phyloP scores from a whole-genome alignment of 805 yeast species.

The Limtongia smithiae region DNA sequence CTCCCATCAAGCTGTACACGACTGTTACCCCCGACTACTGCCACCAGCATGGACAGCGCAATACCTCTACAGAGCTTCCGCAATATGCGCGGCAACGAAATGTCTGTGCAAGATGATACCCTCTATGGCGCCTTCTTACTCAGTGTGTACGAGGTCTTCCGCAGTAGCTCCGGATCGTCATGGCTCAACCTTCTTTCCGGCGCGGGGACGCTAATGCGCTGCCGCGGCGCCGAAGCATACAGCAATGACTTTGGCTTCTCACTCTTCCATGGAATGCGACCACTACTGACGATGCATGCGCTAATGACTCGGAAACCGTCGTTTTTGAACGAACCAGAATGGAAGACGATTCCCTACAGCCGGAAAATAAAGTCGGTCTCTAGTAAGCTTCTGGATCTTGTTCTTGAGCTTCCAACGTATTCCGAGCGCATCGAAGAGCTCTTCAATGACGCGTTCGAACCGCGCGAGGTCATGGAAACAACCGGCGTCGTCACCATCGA shows the following conservation, averaged over 20 bases:
- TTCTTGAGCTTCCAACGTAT: conserved; percentile 13
- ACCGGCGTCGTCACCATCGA: no score
- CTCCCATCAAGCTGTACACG: no score
- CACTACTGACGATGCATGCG: conserved; percentile 4
- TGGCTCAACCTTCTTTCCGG: conserved; percentile 16
- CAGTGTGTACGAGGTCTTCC: conserved; percentile 12
- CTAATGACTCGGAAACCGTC: conserved; percentile 4
- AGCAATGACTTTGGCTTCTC: conserved; percentile 2
- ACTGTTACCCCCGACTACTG: background rate
- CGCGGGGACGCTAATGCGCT: conserved; percentile 15
- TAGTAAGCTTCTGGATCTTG: conserved; percentile 10
- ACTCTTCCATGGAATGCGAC: conserved; percentile 16
- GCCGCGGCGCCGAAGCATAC: conserved; percentile 15
- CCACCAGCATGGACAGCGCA: background rate
- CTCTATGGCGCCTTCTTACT: conserved; percentile 17
- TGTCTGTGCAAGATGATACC: conserved; percentile 16
- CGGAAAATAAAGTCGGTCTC: background rate
- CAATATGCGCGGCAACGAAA: conserved; percentile 13
- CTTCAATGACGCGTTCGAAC: background rate
- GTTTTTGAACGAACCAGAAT: conserved; percentile 12
- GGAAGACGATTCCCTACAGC: conserved; percentile 17
- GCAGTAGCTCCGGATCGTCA: conserved; percentile 1
- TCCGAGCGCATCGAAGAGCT: conserved; percentile 1
- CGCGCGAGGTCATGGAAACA: no score
- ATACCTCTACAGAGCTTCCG: background rate